Evolutionary conservation across 2,329 filamentous ascomycete genomes (phyloP).

Genomic region (Pseudogymnoascus pannorum): DNA sequence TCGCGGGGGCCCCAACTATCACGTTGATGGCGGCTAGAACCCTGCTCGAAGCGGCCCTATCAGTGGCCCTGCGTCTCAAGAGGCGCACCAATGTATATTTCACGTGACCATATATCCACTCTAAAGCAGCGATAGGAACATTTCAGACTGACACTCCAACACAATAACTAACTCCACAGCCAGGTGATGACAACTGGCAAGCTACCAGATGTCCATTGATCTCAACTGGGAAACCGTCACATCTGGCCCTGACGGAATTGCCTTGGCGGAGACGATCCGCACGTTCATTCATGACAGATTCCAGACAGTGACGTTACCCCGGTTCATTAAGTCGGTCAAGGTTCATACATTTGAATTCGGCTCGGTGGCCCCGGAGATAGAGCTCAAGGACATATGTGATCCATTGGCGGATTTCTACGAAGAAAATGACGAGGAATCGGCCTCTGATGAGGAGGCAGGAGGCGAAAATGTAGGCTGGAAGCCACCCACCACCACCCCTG

Average conservation of each 20-base stretch:
- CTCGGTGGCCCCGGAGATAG: conserved; percentile 70
- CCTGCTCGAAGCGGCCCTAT: neutral
- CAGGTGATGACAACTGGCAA: neutral
- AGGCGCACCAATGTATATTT: neutral
- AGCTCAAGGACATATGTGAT: conserved; percentile 95
- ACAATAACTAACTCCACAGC: conserved; percentile 1
- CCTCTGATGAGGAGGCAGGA: conserved; percentile 46
- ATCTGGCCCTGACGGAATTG: conserved; percentile 76
- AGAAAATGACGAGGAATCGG: conserved; percentile 59
- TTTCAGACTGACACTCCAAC: conserved; percentile 6
- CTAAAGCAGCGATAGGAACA: neutral
- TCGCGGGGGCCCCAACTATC: neutral
- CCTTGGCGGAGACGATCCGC: conserved; percentile 77
- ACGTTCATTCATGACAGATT: conserved; percentile 94
- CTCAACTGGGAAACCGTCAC: conserved; percentile 95
- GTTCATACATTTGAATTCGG: conserved; percentile 95
- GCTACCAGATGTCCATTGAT: conserved; percentile 77
- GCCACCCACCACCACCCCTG: conserved; percentile 12
- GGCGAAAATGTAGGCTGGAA: conserved; percentile 34
- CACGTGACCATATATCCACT: conserved; percentile 7
- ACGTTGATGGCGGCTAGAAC: neutral
- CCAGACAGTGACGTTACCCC: conserved; percentile 81
- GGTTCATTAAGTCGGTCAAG: conserved; percentile 93
- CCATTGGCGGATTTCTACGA: conserved; percentile 96
- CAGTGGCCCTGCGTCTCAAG: neutral